A percentile compares a stretch with the other conserved stretches of the same genome.
Conservation (phyloP, 78 protist species). For the Cavenderia fasciculata region DNA sequence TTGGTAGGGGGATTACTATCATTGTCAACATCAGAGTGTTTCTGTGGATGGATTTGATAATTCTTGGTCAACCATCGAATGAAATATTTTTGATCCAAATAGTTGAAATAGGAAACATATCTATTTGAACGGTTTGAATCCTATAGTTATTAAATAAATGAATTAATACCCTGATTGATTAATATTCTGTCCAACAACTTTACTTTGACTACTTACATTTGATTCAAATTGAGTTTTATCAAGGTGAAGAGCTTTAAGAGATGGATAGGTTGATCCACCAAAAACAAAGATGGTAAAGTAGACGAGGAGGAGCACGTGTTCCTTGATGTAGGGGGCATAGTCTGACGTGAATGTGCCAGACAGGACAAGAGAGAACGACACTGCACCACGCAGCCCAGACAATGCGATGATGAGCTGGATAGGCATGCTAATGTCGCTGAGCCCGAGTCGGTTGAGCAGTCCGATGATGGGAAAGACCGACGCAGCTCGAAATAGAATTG, state of each 20-base stretch:
- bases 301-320: slow-evolving; percentile 1
- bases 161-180: too few species aligned
- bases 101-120: too few species aligned
- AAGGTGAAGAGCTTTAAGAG: slow-evolving; percentile 11
- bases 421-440: neutral
- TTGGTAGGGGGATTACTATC: too few species aligned
- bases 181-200: too few species aligned
- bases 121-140: too few species aligned
- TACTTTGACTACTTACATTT: too few species aligned
- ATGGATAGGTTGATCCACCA: slow-evolving; percentile 18
- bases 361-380: slow-evolving; percentile 85
- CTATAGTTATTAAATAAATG: too few species aligned
- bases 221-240: too few species aligned
- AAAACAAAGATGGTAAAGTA: slow-evolving; percentile 9
- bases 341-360: neutral
- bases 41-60: too few species aligned
- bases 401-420: slow-evolving; percentile 74
- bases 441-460: neutral
- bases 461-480: neutral
- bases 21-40: too few species aligned
- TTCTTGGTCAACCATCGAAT: too few species aligned
- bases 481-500: neutral
- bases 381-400: slow-evolving; percentile 91
- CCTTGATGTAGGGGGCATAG: neutral
- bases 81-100: too few species aligned